These are phyloP conservation scores for Macrophomina phaseolina DNA, from an alignment of 2,329 filamentous ascomycete species.

Conservation along the genomic window DNA sequence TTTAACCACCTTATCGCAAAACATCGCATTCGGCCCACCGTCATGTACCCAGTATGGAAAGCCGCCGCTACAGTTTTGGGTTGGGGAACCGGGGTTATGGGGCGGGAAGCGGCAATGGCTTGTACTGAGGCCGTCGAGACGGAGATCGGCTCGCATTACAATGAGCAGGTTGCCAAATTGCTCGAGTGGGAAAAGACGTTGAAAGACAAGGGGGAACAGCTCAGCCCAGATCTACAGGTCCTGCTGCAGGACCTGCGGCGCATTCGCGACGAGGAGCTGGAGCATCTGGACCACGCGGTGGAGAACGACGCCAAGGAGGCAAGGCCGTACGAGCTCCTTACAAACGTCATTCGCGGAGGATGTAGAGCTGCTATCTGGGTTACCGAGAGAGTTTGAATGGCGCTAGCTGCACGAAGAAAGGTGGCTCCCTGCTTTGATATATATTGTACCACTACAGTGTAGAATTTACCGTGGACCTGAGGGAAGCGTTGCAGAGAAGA, in stretches of 20 bases:
- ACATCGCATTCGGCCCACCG: slow-evolving; percentile 90
- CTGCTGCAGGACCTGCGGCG: slow-evolving; percentile 76
- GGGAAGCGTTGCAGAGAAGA: background rate
- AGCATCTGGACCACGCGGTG: slow-evolving; percentile 94
- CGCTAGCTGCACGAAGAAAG: background rate
- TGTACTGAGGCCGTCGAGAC: slow-evolving; percentile 99
- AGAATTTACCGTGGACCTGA: background rate
- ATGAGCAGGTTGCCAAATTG: slow-evolving; percentile 82
- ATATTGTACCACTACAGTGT: background rate
- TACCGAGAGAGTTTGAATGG: slow-evolving; percentile 69
- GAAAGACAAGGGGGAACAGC: slow-evolving; percentile 76
- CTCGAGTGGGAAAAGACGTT: slow-evolving; percentile 81
- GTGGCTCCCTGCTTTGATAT: background rate
- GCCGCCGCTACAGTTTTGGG: slow-evolving; percentile 79
- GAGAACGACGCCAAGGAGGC: slow-evolving; percentile 92
- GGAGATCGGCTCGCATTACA: slow-evolving; percentile 96
- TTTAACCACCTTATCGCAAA: slow-evolving; percentile 84
- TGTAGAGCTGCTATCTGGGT: slow-evolving; percentile 94
- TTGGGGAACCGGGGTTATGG: slow-evolving; percentile 87
- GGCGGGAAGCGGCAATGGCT: slow-evolving; percentile 94
- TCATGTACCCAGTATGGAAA: slow-evolving; percentile 90
- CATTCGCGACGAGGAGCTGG: slow-evolving; percentile 93
- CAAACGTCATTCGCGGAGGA: slow-evolving; percentile 84
- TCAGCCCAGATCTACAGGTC: slow-evolving; percentile 76
- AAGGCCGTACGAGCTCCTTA: slow-evolving; percentile 86